Base-by-base conservation (phyloP, 371 early-diverging fungal species). In the Syncephalastrum contaminatum region DNA sequence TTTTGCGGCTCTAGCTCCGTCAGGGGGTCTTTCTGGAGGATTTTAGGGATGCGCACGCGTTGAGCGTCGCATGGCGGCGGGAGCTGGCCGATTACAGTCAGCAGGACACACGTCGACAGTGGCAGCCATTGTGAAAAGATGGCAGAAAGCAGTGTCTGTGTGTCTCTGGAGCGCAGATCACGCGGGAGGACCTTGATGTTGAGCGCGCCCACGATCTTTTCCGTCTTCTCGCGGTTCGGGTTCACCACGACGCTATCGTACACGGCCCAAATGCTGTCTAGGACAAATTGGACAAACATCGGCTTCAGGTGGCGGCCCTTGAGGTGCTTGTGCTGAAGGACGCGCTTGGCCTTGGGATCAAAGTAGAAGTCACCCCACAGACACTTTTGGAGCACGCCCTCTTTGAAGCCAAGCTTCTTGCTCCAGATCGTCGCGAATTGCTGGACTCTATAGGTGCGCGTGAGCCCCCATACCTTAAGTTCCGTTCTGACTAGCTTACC, bases 311-410 rank as follows among this genome's bases (percentile, higher is more conserved):
- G 63, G 36, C 92, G 77, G 4, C 95, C 93, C 52, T 92, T 91
- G 22, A 91, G 65, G 45, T 90, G 92, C 64, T 92, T 95, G 43
- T 88, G 88, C 4, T 84, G 83, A 46, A 98, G 70, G 1, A 98
- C 90, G 4, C 92, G 86, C 57, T 94, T 97, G 18, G 90, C 86
- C 67, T 96, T 97, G 22, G 95, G 88, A 60, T 98, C 98, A 63
- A 97, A 82, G 67, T 93, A 98, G 70, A 84, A 95, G 60, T 98
- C 92, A 8, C 99, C 99, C 99, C 99, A 99, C 45, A 99, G 75
- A 27, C 88, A 88, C 49, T 87, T 85, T 20, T 82, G 77, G 44
- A 97, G 69, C 3, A 79, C 66, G 1, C 65, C 51, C 56, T 92
- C 95, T 58, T 91, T 92, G 48, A 97, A 80, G 3, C 92, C 91